A percentile compares a stretch with the other conserved stretches of the same genome.
phyloP scores from a whole-genome alignment of 1,284 basidiomycete genomes.

The Sporisorium exsertum region DNA sequence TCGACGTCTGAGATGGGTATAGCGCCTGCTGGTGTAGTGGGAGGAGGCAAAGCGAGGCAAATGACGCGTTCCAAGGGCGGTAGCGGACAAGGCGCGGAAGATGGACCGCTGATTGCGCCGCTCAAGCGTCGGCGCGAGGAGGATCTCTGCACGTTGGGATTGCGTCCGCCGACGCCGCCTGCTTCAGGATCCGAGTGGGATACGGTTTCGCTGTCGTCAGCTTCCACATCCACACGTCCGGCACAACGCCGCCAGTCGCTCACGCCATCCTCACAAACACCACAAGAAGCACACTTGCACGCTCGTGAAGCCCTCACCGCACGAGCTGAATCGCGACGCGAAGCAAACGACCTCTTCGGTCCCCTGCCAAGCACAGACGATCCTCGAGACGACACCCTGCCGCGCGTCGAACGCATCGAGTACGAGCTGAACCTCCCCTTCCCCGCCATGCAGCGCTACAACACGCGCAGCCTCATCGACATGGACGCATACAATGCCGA shows the following conservation, averaged over 20 bases:
- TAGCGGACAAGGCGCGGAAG: slow-evolving; percentile 38
- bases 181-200: slow-evolving; percentile 29
- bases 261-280: slow-evolving; percentile 23
- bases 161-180: slow-evolving; percentile 41
- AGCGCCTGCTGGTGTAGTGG: slow-evolving; percentile 36
- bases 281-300: slow-evolving; percentile 14
- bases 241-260: slow-evolving; percentile 18
- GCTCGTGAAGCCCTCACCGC: slow-evolving; percentile 12
- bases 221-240: slow-evolving; percentile 15
- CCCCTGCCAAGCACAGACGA: neutral
- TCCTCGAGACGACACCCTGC: slow-evolving; percentile 15
- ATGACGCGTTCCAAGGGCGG: slow-evolving; percentile 34
- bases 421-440: slow-evolving; percentile 54
- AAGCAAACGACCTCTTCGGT: slow-evolving; percentile 53
- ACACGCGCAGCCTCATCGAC: slow-evolving; percentile 29
- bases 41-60: slow-evolving; percentile 50
- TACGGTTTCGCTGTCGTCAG: slow-evolving; percentile 29
- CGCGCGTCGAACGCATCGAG: slow-evolving; percentile 49
- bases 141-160: slow-evolving; percentile 25
- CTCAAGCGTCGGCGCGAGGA: slow-evolving; percentile 46
- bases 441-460: slow-evolving; percentile 45
- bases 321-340: slow-evolving; percentile 21
- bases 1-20: slow-evolving; percentile 26
- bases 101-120: slow-evolving; percentile 50
- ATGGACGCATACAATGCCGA: slow-evolving; percentile 47